Evolutionary conservation across 1,139 yeast species (phyloP), one percentile per base, ranked within the genome.

Genomic region (Pichia kudriavzevii): DNA sequence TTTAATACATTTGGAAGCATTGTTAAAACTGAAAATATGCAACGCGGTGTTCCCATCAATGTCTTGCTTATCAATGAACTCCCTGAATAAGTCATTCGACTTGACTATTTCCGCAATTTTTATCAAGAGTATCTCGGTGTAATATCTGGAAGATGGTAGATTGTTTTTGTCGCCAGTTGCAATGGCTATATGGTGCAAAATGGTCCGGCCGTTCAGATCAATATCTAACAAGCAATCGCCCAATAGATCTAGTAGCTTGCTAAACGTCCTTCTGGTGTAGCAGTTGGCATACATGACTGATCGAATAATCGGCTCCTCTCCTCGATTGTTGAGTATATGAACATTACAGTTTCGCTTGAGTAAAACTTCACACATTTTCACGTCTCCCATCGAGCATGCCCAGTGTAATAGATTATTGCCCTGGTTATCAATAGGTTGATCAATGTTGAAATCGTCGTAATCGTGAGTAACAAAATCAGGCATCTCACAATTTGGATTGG

Each of bases 11-110:
- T 77, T 76, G 46, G 78, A 74, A 36, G 91, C 84, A 29, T 80
- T 72, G 50, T 80, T 75, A 38, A 75, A 72, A 2, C 94, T 82
- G 20, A 91, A 80, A 30, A 88, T 69, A 50, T 88, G 95, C 38
- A 87, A 64, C 0, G 95, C 94, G 0, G 95, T 83, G 53, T 88
- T 85, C 1, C 97, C 97, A 46, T 79, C 76, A 20, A 64, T 59
- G 55, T 91, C 96, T 48, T 81, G 93, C 36, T 76, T 75, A 54
- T 87, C 82, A 31, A 85, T 63, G 48, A 84, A 76, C 52, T 85
- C 81, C 32, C 84, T 63, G 11, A 75, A 60, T 26, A 72, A 58
- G 34, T 69, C 72, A 45, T 61, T 58, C 3, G 76, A 66, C 33
- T 72, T 70, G 16, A 68, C 62, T 12, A 47, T 46, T 52, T 82